Evolutionary conservation across 1,284 basidiomycete species (phyloP).

Genomic region (Fistulina hepatica): DNA sequence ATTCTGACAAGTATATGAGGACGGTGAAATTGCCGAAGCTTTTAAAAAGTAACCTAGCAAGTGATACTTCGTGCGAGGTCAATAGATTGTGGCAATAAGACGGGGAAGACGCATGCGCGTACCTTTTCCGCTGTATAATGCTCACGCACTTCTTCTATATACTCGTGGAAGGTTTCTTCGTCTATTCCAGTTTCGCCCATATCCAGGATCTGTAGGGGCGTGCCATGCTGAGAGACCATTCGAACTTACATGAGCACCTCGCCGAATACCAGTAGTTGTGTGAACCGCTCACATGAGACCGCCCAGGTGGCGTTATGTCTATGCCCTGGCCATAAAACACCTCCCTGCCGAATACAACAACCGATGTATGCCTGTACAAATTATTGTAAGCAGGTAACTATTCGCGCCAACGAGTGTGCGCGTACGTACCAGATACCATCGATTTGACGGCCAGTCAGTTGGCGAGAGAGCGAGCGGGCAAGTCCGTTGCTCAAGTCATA

Average conservation of each 20-base stretch:
- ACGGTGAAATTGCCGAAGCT: constrained; percentile 4
- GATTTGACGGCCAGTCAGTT: constrained; percentile 77
- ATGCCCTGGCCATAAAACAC: constrained; percentile 89
- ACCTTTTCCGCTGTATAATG: constrained; percentile 84
- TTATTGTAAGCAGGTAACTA: constrained; percentile 9
- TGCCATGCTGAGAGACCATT: constrained; percentile 51
- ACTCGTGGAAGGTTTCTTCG: constrained; percentile 74
- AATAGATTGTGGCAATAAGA: not conserved
- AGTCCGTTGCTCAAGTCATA: constrained; percentile 87
- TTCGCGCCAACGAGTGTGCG: constrained; percentile 1
- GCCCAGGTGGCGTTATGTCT: constrained; percentile 49
- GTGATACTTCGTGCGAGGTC: constrained; percentile 54
- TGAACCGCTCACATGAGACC: constrained; percentile 54
- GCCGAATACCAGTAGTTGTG: constrained; percentile 4
- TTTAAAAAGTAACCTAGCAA: constrained; percentile 51
- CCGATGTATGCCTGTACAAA: constrained; percentile 76
- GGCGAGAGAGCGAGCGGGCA: constrained; percentile 62
- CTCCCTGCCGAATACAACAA: constrained; percentile 80
- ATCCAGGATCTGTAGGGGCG: constrained; percentile 64
- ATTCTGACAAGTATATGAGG: constrained; percentile 35
- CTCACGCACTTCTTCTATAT: constrained; percentile 60
- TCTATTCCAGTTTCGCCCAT: constrained; percentile 80
- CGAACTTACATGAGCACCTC: constrained; percentile 5
- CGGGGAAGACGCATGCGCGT: constrained; percentile 14
- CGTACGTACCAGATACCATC: constrained; percentile 76